These are phyloP conservation scores for Heritiera littoralis DNA, from an alignment of 345 rosid species.

Conservation along the genomic window DNA sequence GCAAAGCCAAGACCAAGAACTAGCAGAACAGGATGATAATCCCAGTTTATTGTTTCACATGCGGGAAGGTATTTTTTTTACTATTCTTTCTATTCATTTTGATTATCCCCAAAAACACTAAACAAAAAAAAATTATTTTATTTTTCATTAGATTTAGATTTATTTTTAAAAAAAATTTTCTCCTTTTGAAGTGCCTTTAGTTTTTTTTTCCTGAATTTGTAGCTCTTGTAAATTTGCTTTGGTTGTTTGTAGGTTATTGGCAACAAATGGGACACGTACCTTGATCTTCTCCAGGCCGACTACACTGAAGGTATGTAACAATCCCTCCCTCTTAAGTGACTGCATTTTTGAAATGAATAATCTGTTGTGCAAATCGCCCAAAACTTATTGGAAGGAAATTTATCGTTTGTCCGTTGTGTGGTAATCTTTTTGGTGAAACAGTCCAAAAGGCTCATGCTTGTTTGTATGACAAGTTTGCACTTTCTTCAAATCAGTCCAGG, in stretches of 20 bases:
- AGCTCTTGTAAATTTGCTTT: not conserved
- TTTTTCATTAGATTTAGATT: too few relatives aligned
- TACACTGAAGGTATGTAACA: conserved; percentile 57
- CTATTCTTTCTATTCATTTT: not conserved
- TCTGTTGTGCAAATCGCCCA: not conserved
- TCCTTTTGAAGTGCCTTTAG: not conserved
- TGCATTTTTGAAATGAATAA: not conserved
- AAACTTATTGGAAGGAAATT: not conserved
- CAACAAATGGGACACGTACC: conserved; percentile 77
- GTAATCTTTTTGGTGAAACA: not conserved
- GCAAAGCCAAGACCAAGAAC: not conserved
- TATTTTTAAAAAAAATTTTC: not conserved
- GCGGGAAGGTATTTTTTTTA: conserved; percentile 46
- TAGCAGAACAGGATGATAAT: conserved; percentile 52
- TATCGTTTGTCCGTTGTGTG: not conserved
- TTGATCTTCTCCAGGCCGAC: conserved; percentile 75
- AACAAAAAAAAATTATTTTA: too few relatives aligned
- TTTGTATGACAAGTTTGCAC: not conserved
- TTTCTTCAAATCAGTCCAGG: not conserved
- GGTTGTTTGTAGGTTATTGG: conserved; percentile 57
- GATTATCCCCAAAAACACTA: too few relatives aligned
- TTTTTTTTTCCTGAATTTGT: not conserved
- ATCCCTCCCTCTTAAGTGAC: too few relatives aligned
- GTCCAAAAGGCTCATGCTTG: not conserved
- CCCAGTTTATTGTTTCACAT: conserved; percentile 80